Evolutionary conservation across 352 stramenopile species (phyloP), one percentile per base, ranked within the genome.

Genomic region (Phytophthora tentaculata): DNA sequence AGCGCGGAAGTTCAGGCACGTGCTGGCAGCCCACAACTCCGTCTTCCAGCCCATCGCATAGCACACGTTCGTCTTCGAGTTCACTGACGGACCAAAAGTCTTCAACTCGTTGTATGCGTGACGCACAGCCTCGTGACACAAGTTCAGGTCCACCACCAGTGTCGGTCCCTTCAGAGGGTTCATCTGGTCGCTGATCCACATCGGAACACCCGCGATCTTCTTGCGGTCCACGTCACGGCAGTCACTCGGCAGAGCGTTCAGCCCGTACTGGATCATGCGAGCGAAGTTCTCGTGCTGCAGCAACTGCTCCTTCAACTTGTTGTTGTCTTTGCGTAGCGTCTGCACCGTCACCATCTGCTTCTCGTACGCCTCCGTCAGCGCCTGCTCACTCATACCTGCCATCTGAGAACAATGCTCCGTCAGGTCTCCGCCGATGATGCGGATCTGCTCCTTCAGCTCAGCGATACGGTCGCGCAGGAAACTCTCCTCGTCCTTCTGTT

Each of bases 11-110:
- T 83, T 92, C 19, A 94, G 51, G n/a, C 86, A 90, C 47, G 84
- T 94, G 45, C 71, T 81, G 8, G 82, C 86, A 55, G 83, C 84
- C 87, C 87, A 95, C 51, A 95, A 57, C 74, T 95, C 84, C 44
- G 84, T 90, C 71, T 89, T 91, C 87, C 87, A 95, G 13, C 87
- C 87, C 85, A 95, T 95, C 28, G 87, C 84, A 58, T 91, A 91
- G 54, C 84, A 94, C 39, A 95, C 80, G 62, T 93, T 95, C 50
- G 87, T 95, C 74, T 92, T 92, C 29, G 83, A 88, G 73, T 89
- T 91, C 54, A 91, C 84, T 28, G 83, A 80, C 29, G 86, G 86
- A 32, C 84, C 84, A 51, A 92, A 92, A 14, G 61, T 74, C 76
- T 91, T 90, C 64, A 94, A 67, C 67, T 91, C 83, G 51, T 91